Evolutionary conservation across 2,329 filamentous ascomycete species (phyloP).

Genomic region (Pseudogymnoascus sp.): DNA sequence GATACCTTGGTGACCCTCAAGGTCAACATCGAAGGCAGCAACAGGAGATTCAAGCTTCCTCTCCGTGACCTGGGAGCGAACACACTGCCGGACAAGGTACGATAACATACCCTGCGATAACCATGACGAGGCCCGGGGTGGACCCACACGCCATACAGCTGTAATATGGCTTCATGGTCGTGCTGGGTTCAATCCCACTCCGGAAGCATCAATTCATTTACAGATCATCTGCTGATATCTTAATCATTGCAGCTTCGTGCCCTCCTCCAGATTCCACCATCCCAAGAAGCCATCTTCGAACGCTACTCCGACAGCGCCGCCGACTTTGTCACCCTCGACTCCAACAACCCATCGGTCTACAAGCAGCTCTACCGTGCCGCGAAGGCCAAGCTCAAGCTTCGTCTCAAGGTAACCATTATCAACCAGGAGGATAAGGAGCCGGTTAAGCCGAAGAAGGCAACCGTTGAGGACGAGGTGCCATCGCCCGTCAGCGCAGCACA

Average conservation of each 20-base stretch:
- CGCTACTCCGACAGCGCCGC: slow-evolving; percentile 91
- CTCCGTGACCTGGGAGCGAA: slow-evolving; percentile 71
- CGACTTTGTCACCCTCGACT: slow-evolving; percentile 70
- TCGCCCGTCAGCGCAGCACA: slow-evolving; percentile 7
- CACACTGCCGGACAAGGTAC: slow-evolving; percentile 75
- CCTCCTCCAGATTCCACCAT: slow-evolving; percentile 54
- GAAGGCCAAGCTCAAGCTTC: slow-evolving; percentile 96
- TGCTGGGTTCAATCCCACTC: neutral
- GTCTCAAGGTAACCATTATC: slow-evolving; percentile 60
- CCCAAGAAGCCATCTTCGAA: slow-evolving; percentile 63
- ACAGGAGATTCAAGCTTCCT: slow-evolving; percentile 80
- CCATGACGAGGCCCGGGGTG: neutral
- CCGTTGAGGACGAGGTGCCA: slow-evolving; percentile 41
- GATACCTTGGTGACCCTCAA: slow-evolving; percentile 74
- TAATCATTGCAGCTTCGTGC: slow-evolving; percentile 52
- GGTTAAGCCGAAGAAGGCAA: slow-evolving; percentile 31
- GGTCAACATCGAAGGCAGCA: slow-evolving; percentile 64
- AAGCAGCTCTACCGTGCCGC: slow-evolving; percentile 95
- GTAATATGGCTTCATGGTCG: slow-evolving; percentile 28
- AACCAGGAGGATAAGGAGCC: slow-evolving; percentile 27
- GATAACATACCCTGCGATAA: slow-evolving; percentile 25
- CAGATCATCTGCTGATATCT: slow-evolving; percentile 21
- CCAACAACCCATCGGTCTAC: slow-evolving; percentile 72
- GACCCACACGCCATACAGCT: slow-evolving; percentile 7
- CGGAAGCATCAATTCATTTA: neutral